phyloP scores from a whole-genome alignment of 2,329 filamentous ascomycete species.

The Cladosporium sp. region DNA sequence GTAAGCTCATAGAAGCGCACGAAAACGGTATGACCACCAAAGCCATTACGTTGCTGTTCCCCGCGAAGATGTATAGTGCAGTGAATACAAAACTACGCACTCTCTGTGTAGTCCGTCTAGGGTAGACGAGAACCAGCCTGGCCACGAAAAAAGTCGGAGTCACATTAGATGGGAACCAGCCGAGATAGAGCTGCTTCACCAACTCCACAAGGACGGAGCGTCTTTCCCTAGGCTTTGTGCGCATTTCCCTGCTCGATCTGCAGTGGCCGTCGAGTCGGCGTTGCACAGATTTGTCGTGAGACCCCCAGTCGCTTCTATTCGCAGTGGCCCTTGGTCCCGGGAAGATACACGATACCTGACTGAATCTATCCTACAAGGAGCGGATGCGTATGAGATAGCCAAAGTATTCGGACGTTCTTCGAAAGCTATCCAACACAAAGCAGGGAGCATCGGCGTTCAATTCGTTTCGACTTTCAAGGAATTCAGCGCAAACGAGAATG shows the following conservation, averaged over 20 bases:
- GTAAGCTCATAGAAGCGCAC: not conserved
- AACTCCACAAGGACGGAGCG: not conserved
- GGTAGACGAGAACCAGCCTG: not conserved
- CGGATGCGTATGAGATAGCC: not conserved
- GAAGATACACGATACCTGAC: not conserved
- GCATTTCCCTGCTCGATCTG: not conserved
- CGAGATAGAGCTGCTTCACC: not conserved
- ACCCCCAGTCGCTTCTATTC: not conserved
- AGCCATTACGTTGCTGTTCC: not conserved
- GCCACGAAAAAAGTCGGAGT: not conserved
- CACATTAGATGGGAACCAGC: not conserved
- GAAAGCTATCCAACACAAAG: not conserved
- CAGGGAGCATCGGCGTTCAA: not conserved
- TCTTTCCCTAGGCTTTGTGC: not conserved
- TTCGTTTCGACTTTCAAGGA: not conserved
- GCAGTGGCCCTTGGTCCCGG: not conserved
- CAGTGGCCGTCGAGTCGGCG: not conserved
- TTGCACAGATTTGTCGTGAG: rapidly evolving
- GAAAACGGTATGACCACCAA: not conserved
- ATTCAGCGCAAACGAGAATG: not conserved
- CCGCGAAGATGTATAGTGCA: not conserved
- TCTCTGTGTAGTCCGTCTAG: not conserved
- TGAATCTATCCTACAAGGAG: not conserved
- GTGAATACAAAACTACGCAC: no score
- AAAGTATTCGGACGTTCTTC: not conserved